These are phyloP conservation scores for Diaporthe sp. DNA, from an alignment of 2,329 filamentous ascomycete species.

Conservation along the genomic window DNA sequence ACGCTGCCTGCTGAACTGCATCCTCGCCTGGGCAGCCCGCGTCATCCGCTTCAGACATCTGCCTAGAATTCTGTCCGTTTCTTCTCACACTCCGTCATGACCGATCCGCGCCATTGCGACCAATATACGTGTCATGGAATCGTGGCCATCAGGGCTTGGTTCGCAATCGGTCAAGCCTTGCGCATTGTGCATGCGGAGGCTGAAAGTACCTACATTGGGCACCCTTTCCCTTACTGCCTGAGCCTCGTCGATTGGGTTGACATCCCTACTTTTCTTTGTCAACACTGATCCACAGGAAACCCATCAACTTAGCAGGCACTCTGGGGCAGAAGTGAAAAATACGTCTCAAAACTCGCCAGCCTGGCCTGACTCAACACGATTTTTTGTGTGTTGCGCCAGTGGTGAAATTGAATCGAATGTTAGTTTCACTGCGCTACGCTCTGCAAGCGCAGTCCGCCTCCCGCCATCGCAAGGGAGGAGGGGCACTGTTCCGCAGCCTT, in stretches of 20 bases:
- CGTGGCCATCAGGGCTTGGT: not conserved
- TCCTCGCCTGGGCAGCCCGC: not conserved
- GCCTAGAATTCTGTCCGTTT: conserved; percentile 5
- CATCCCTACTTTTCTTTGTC: conserved; percentile 28
- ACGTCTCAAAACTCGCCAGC: not conserved
- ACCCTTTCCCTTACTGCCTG: conserved; percentile 20
- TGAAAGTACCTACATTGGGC: not conserved
- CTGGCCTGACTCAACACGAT: conserved; percentile 20
- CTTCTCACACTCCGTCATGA: not conserved
- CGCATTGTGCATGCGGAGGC: not conserved
- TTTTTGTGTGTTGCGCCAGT: not conserved
- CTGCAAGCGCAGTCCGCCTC: conserved; percentile 10
- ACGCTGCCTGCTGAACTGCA: conserved; percentile 5
- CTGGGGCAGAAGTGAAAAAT: not conserved
- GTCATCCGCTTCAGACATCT: conserved; percentile 25
- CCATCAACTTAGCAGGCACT: not conserved
- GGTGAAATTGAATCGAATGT: conserved; percentile 3
- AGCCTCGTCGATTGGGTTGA: not conserved
- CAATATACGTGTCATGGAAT: not conserved
- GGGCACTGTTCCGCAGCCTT: conserved; percentile 3
- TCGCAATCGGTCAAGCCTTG: not conserved
- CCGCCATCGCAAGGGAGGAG: not conserved
- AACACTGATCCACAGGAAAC: not conserved
- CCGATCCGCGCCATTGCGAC: not conserved
- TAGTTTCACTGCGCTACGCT: not conserved